phyloP scores from a whole-genome alignment of 2,329 filamentous ascomycete species.

The Graphilbum sp. region DNA sequence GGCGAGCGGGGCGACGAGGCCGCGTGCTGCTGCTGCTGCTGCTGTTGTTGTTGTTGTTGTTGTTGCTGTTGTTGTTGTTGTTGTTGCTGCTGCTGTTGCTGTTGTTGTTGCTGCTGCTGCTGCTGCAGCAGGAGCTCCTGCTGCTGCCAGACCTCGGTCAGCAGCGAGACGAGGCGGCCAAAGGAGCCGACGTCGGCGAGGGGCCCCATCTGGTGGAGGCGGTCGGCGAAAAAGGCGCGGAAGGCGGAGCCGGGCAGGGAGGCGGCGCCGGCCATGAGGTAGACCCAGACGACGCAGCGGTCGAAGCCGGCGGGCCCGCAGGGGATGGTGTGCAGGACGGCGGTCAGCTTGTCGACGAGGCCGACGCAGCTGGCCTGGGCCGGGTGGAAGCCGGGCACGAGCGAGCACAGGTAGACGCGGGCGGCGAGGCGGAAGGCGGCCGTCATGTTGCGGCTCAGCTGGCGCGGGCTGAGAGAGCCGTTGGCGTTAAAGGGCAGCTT shows the following conservation, averaged over 20 bases:
- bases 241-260: constrained; percentile 59
- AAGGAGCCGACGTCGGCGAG: constrained; percentile 70
- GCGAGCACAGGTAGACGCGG: constrained; percentile 89
- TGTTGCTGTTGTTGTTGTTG: constrained; percentile 42
- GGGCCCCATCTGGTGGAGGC: constrained; percentile 59
- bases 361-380: constrained; percentile 56
- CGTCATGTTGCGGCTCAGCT: constrained; percentile 78
- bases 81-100: constrained; percentile 47
- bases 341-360: constrained; percentile 62
- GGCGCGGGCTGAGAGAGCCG: constrained; percentile 63
- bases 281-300: constrained; percentile 81
- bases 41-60: constrained; percentile 3
- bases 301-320: constrained; percentile 71
- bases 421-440: constrained; percentile 81
- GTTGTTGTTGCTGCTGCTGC: constrained; percentile 6
- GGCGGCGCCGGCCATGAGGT: constrained; percentile 71
- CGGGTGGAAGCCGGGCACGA: constrained; percentile 77
- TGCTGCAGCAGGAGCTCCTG: constrained; percentile 30
- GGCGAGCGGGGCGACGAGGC: constrained; percentile 20
- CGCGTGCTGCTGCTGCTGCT: constrained; percentile 5
- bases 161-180: constrained; percentile 60
- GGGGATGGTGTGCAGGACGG: constrained; percentile 67
- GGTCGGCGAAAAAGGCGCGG: constrained; percentile 61
- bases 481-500: constrained; percentile 48
- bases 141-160: constrained; percentile 73